phyloP scores from a whole-genome alignment of 768 basidiomycete genomes.

The Mycena amicta region DNA sequence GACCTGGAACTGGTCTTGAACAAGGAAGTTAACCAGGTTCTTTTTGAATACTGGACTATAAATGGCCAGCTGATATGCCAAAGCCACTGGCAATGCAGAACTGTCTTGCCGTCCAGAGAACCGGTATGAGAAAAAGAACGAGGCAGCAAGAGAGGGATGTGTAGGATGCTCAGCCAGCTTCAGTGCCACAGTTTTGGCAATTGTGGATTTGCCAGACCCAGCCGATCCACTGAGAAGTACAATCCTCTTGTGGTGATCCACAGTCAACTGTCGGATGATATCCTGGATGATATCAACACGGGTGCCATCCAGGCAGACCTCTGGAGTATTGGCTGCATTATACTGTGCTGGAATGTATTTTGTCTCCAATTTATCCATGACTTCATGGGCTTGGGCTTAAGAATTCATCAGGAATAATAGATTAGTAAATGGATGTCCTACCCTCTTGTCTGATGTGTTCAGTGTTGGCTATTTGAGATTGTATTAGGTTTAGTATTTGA shows the following conservation, averaged over 20 bases:
- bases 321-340: constrained; percentile 10
- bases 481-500: no score
- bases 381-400: not conserved
- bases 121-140: constrained; percentile 10
- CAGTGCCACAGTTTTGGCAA: constrained; percentile 11
- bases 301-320: constrained; percentile 5
- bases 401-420: no score
- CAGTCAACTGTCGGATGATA: not conserved
- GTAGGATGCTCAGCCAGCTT: not conserved
- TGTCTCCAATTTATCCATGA: not conserved
- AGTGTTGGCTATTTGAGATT: no score
- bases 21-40: not conserved
- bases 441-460: no score
- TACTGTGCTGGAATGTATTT: constrained; percentile 1
- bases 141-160: constrained; percentile 7
- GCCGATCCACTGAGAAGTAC: constrained; percentile 1
- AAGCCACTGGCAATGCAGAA: not conserved
- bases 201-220: constrained; percentile 3
- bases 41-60: not conserved
- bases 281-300: constrained; percentile 2
- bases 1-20: not conserved
- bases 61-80: constrained; percentile 4
- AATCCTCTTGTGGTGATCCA: not conserved
- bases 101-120: not conserved
- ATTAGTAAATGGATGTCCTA: no score